A percentile compares a stretch with the other conserved stretches of the same genome.
Evolutionary conservation across 371 early-diverging fungal species (phyloP).

Genomic region (Rhizopus stolonifer): DNA sequence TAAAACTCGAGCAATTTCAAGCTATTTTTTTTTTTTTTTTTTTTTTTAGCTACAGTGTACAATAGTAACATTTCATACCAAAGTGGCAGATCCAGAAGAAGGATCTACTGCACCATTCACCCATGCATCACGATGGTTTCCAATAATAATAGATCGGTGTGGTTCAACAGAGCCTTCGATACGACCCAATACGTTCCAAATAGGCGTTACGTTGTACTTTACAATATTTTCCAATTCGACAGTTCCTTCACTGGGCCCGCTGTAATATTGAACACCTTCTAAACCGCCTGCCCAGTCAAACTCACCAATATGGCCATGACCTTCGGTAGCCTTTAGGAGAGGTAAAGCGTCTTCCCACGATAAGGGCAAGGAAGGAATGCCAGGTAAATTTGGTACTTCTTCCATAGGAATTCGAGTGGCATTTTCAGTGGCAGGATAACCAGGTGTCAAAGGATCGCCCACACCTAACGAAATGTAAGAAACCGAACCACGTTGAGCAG

Average conservation of each 20-base stretch:
- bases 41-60: constrained; percentile 51
- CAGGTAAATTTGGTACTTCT: constrained; percentile 45
- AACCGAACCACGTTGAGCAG: constrained; percentile 64
- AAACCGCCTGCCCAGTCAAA: constrained; percentile 56
- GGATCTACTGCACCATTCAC: constrained; percentile 73
- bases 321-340: constrained; percentile 53
- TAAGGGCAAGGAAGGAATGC: constrained; percentile 65
- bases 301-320: constrained; percentile 41
- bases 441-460: constrained; percentile 70
- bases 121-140: constrained; percentile 77
- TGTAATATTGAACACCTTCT: constrained; percentile 48
- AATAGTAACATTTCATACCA: too few relatives aligned
- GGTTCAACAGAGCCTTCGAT: constrained; percentile 64
- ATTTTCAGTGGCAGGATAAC: constrained; percentile 54
- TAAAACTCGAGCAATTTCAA: constrained; percentile 54
- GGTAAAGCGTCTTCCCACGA: constrained; percentile 67
- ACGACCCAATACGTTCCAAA: constrained; percentile 67
- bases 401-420: constrained; percentile 49
- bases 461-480: constrained; percentile 42
- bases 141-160: constrained; percentile 42
- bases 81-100: constrained; percentile 59
- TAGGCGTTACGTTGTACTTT: constrained; percentile 58
- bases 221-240: constrained; percentile 57
- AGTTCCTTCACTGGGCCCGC: constrained; percentile 57
- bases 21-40: constrained; percentile 12